A percentile compares a stretch with the other conserved stretches of the same genome.
These are phyloP conservation scores for Lactarius hengduanensis DNA, from an alignment of 768 basidiomycete genomes.

Conservation along the genomic window DNA sequence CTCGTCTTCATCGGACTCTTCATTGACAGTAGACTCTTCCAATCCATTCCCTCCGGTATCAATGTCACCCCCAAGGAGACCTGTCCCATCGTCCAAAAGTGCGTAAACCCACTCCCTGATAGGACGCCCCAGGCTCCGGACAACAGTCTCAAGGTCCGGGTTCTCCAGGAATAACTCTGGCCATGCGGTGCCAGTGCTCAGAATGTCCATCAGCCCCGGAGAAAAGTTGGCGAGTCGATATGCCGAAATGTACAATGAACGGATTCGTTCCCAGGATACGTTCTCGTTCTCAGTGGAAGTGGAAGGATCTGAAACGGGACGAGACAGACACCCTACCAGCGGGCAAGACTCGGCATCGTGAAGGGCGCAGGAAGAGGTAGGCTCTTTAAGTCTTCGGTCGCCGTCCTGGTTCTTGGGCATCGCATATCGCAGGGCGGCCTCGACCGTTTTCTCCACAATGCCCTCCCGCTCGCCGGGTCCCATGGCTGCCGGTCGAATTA, in stretches of 20 bases:
- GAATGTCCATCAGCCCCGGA: slow-evolving; percentile 55
- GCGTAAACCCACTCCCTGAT: slow-evolving; percentile 67
- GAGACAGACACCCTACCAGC: slow-evolving; percentile 52
- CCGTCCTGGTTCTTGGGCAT: slow-evolving; percentile 58
- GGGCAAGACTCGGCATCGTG: slow-evolving; percentile 59
- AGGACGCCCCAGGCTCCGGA: slow-evolving; percentile 58
- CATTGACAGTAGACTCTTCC: slow-evolving; percentile 35
- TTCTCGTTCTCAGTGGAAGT: slow-evolving; percentile 17
- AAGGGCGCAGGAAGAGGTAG: slow-evolving; percentile 57
- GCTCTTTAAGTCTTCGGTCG: slow-evolving; percentile 48
- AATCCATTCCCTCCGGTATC: slow-evolving; percentile 30
- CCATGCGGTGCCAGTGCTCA: slow-evolving; percentile 68
- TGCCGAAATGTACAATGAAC: slow-evolving; percentile 56
- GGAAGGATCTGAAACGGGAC: slow-evolving; percentile 31
- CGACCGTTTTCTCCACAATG: slow-evolving; percentile 67
- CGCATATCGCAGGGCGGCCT: slow-evolving; percentile 75
- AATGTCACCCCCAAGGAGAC: slow-evolving; percentile 44
- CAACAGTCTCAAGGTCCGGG: slow-evolving; percentile 69
- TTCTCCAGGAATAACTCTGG: slow-evolving; percentile 72
- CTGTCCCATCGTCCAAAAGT: slow-evolving; percentile 64
- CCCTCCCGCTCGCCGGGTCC: slow-evolving; percentile 61
- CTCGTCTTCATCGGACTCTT: slow-evolving; percentile 55
- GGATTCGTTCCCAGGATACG: slow-evolving; percentile 34
- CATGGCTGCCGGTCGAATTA: slow-evolving; percentile 51
- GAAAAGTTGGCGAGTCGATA: slow-evolving; percentile 60